Evolutionary conservation across 495 filamentous ascomycete species (phyloP).

Genomic region (Penicillium coffeae): DNA sequence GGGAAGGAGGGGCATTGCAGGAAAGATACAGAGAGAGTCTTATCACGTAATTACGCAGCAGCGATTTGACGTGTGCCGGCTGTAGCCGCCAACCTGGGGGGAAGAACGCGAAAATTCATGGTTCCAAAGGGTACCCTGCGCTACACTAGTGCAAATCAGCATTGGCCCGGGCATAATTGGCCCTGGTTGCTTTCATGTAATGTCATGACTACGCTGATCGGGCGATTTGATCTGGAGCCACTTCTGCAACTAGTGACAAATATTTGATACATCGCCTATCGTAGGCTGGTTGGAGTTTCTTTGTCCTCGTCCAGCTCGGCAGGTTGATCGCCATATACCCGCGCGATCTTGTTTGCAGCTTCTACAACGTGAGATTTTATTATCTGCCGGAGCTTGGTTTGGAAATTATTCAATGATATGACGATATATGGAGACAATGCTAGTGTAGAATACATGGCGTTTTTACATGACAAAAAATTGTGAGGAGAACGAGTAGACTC

Average conservation of each 20-base stretch:
- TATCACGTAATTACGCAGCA: slow-evolving; percentile 26
- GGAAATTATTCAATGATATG: slow-evolving; percentile 4
- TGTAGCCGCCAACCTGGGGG: slow-evolving; percentile 21
- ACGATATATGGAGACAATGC: slow-evolving; percentile 14
- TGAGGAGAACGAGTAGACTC: background rate
- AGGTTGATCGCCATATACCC: too few relatives aligned
- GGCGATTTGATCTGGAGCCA: too few relatives aligned
- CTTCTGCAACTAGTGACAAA: too few relatives aligned
- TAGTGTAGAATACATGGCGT: slow-evolving; percentile 22
- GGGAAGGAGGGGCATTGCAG: slow-evolving; percentile 42
- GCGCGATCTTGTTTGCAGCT: too few relatives aligned
- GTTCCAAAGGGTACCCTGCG: background rate
- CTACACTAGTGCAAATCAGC: background rate
- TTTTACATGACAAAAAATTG: slow-evolving; percentile 12
- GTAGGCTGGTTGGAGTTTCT: too few relatives aligned
- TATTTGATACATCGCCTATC: too few relatives aligned
- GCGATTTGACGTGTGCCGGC: slow-evolving; percentile 7
- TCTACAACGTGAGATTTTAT: too few relatives aligned
- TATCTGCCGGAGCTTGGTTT: background rate
- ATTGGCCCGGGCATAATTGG: too few relatives aligned
- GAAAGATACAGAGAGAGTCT: slow-evolving; percentile 10
- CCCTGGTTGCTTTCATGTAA: too few relatives aligned
- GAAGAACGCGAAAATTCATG: background rate
- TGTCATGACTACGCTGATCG: too few relatives aligned
- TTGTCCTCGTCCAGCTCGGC: too few relatives aligned